Conservation (phyloP, 2,329 filamentous ascomycete species). For the Penicillium sp. region DNA sequence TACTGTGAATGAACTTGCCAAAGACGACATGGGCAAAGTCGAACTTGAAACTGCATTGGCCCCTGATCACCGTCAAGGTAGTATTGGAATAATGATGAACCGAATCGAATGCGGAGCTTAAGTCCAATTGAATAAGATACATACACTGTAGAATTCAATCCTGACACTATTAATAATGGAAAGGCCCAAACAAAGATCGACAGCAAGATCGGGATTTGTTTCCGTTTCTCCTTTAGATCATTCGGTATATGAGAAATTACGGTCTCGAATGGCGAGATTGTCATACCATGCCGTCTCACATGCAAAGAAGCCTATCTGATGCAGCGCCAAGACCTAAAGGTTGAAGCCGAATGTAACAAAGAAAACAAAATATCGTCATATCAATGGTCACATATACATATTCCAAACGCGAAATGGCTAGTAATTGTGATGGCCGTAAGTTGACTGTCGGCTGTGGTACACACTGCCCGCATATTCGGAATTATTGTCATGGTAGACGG, state of each 20-base stretch:
- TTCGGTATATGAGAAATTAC: slow-evolving; percentile 1
- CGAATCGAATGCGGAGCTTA: not conserved
- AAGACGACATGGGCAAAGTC: too few species aligned
- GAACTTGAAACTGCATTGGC: too few species aligned
- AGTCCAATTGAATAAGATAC: not conserved
- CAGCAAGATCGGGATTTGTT: not conserved
- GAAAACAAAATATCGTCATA: slow-evolving; percentile 15
- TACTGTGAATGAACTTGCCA: too few species aligned
- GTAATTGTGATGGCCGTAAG: slow-evolving; percentile 43
- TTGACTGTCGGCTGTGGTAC: slow-evolving; percentile 46
- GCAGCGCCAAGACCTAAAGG: not conserved
- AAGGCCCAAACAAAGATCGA: not conserved
- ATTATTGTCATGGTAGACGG: slow-evolving; percentile 67
- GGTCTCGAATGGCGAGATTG: not conserved
- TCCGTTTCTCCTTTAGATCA: not conserved
- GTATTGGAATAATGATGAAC: not conserved
- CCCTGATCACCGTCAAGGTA: not conserved
- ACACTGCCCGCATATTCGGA: slow-evolving; percentile 52
- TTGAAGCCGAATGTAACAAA: slow-evolving; percentile 13
- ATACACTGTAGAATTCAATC: not conserved
- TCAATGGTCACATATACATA: slow-evolving; percentile 23
- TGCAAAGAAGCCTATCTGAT: not conserved
- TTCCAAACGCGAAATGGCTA: slow-evolving; percentile 20
- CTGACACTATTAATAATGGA: not conserved
- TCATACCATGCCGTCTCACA: slow-evolving; percentile 1